phyloP scores from a whole-genome alignment of 2,329 filamentous ascomycete species.

The Pseudogymnoascus sp. region DNA sequence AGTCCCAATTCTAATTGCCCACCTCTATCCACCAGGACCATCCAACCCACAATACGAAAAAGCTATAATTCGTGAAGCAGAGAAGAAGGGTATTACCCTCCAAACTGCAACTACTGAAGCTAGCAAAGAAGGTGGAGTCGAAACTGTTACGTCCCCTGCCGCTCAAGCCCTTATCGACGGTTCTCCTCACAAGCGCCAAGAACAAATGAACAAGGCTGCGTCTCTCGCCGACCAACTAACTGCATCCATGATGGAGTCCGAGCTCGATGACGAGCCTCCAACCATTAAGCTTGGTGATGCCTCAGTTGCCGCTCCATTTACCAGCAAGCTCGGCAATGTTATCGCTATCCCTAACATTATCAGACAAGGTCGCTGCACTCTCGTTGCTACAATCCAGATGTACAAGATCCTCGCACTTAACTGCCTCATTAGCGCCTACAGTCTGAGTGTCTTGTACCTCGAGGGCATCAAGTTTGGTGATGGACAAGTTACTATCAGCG shows the following conservation, averaged over 20 bases:
- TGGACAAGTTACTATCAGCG: slow-evolving; percentile 95
- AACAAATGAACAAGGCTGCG: slow-evolving; percentile 62
- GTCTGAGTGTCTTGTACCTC: slow-evolving; percentile 87
- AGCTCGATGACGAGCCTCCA: slow-evolving; percentile 82
- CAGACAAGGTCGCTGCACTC: slow-evolving; percentile 90
- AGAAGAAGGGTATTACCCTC: slow-evolving; percentile 60
- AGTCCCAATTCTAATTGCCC: slow-evolving; percentile 83
- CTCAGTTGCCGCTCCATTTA: slow-evolving; percentile 94
- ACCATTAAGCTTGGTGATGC: slow-evolving; percentile 96
- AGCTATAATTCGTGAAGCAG: slow-evolving; percentile 78
- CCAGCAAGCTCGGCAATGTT: slow-evolving; percentile 93
- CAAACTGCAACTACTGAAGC: slow-evolving; percentile 43
- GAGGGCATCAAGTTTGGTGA: slow-evolving; percentile 99
- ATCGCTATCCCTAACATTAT: slow-evolving; percentile 98
- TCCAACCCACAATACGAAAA: slow-evolving; percentile 90
- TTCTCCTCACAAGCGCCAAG: slow-evolving; percentile 46
- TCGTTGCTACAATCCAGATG: slow-evolving; percentile 99
- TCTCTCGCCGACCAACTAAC: slow-evolving; percentile 81
- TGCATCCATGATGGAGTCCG: slow-evolving; percentile 77
- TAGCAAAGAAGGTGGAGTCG: slow-evolving; percentile 45
- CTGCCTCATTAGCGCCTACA: slow-evolving; percentile 96
- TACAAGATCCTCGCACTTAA: slow-evolving; percentile 99
- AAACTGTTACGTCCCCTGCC: slow-evolving; percentile 58
- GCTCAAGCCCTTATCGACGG: slow-evolving; percentile 51
- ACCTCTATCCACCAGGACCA: slow-evolving; percentile 85